Base-by-base conservation (phyloP, 2,329 filamentous ascomycete genomes). In the Neonectria neomacrospora region DNA sequence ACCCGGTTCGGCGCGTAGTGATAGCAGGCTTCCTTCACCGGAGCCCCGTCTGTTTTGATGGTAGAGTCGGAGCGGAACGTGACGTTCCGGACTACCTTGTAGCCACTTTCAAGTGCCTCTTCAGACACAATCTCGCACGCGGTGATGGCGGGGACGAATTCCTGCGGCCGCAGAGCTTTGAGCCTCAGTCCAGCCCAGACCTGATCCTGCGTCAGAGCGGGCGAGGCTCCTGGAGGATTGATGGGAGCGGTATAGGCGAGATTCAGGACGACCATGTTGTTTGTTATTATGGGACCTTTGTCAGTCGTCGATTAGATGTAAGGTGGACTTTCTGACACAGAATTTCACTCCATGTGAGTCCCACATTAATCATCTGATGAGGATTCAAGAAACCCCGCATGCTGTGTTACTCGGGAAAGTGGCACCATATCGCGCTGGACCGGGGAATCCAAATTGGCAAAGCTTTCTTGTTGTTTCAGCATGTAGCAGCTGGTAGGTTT, bases 101-200 rank as follows among this genome's bases (percentile, higher is more conserved):
- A 55, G 0, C 69, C 70, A 4, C 30, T 47, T 3, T 54, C 61
- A 9, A 41, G 41, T 0, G 51, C 1, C 11, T 74, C 70, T 41
- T 78, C 76, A 5, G 69, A 67, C 3, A 78, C 28, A 3, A 80
- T 72, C 39, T 72, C 60, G 67, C 77, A 78, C 8, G 63, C 55
- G 1, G 66, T 63, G 52, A 80, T 79, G n/a, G 75, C 73, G 1
- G 78, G 73, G 12, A 80, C 76, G 32, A 80, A 80, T 41, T 79
- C 77, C 10, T 79, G 64, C 3, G 78, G 74, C 5, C 61, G 66
- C 2, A 70, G 71, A n/a, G 77, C 76, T 58, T 80, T 80, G 65
- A 74, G 72, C 69, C 76, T 64, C 7, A 80, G 74, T 2, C 77
- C 78, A 1, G 72, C 67, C 77, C 78, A 80, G 58, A 78, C 66